Conservation (phyloP, 768 basidiomycete species). For the Hygrophoropsis aurantiaca region DNA sequence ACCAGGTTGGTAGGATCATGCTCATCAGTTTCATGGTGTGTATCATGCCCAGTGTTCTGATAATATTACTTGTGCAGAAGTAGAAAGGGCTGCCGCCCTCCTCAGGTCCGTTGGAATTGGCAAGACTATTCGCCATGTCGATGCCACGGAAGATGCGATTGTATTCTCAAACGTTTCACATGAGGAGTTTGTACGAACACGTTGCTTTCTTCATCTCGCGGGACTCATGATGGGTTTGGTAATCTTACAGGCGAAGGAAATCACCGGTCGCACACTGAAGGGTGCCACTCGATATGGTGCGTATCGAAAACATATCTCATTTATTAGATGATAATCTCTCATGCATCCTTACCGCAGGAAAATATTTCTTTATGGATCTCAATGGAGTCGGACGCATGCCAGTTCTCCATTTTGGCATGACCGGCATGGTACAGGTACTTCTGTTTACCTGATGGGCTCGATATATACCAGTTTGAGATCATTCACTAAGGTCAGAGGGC, state of each 20-base stretch:
- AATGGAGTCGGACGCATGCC: slow-evolving; percentile 61
- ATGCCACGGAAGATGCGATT: slow-evolving; percentile 58
- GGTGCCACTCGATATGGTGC: slow-evolving; percentile 56
- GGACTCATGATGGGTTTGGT: slow-evolving; percentile 9
- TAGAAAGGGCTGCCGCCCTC: slow-evolving; percentile 63
- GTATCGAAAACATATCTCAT: not conserved
- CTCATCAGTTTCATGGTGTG: not conserved
- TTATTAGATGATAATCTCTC: not conserved
- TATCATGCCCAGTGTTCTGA: not conserved
- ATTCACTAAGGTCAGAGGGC: slow-evolving; percentile 44
- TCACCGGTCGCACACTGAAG: slow-evolving; percentile 47
- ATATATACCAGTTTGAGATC: not conserved
- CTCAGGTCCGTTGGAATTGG: slow-evolving; percentile 51
- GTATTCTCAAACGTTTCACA: slow-evolving; percentile 61
- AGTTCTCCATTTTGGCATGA: slow-evolving; percentile 84
- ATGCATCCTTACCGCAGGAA: slow-evolving; percentile 37
- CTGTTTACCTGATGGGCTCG: not conserved
- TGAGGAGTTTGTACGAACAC: slow-evolving; percentile 55
- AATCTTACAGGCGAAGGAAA: slow-evolving; percentile 47
- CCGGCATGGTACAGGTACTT: slow-evolving; percentile 71
- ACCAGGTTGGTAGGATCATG: slow-evolving; percentile 42
- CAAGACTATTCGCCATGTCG: slow-evolving; percentile 54
- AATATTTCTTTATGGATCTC: slow-evolving; percentile 67
- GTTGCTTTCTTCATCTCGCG: not conserved
- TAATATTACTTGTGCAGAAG: slow-evolving; percentile 43